phyloP scores from a whole-genome alignment of 495 filamentous ascomycete species.

The Trichoderma erinaceum region DNA sequence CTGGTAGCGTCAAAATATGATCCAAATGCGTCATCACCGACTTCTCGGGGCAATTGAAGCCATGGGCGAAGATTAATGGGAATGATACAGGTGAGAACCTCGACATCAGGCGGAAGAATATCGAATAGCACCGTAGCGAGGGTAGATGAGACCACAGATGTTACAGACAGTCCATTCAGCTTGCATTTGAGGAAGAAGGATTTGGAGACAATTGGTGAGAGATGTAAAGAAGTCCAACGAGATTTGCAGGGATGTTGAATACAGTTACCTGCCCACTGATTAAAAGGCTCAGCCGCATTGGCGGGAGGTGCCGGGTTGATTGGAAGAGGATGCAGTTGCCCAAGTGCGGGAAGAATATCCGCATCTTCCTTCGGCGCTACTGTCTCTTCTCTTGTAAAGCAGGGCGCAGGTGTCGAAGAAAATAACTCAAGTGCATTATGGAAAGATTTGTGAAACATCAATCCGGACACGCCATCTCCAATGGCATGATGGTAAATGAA shows the following conservation, averaged over 20 bases:
- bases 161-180: not conserved
- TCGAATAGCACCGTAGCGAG: conserved; percentile 15
- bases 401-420: not conserved
- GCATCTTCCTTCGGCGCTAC: not conserved
- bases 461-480: conserved; percentile 20
- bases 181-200: not conserved
- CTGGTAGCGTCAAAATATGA: not conserved
- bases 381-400: not conserved
- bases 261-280: not conserved
- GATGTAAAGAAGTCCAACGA: not conserved
- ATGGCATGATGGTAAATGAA: conserved; percentile 23
- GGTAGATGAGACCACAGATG: not conserved
- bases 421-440: not conserved
- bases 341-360: not conserved
- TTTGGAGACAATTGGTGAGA: not conserved
- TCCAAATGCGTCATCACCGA: not conserved
- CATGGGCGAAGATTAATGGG: conserved; percentile 19
- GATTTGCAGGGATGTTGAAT: not conserved
- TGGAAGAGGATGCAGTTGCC: conserved; percentile 5
- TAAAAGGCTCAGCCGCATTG: not conserved
- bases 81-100: conserved; percentile 16
- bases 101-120: conserved; percentile 1
- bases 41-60: conserved; percentile 16
- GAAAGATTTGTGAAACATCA: conserved; percentile 22
- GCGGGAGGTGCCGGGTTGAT: not conserved